Percentiles rank a stretch among this genome's conserved stretches.
phyloP scores from a whole-genome alignment of 2,329 filamentous ascomycete species.

The Monosporascus sp. region DNA sequence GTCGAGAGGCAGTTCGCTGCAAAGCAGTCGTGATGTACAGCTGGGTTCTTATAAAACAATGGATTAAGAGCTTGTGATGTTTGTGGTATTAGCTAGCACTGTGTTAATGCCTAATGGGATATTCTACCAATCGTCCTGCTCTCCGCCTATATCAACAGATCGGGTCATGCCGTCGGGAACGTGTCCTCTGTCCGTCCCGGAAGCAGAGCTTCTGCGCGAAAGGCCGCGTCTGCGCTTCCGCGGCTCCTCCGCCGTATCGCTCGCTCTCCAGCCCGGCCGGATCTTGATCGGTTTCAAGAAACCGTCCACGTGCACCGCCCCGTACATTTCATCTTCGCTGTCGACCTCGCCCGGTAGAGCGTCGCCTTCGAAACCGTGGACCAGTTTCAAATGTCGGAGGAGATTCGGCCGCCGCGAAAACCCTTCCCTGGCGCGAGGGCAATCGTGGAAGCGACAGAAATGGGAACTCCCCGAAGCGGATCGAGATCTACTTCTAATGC shows the following conservation, averaged over 20 bases:
- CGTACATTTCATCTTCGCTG: constrained; percentile 50
- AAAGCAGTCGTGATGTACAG: constrained; percentile 6
- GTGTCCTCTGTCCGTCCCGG: neutral
- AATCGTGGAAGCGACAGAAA: constrained; percentile 32
- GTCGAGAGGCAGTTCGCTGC: constrained; percentile 32
- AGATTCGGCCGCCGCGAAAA: constrained; percentile 33
- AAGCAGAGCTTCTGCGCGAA: neutral
- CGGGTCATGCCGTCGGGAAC: neutral
- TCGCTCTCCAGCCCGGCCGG: constrained; percentile 42
- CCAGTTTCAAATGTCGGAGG: constrained; percentile 36
- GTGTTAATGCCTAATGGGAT: neutral
- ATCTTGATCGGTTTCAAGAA: constrained; percentile 54
- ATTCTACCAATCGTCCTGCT: constrained; percentile 1
- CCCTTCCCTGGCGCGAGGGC: constrained; percentile 27
- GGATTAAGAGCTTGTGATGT: neutral
- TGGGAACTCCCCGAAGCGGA: constrained; percentile 16
- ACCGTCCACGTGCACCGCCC: constrained; percentile 63
- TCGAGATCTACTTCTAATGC: constrained; percentile 11
- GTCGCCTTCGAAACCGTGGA: constrained; percentile 29
- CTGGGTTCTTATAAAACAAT: neutral
- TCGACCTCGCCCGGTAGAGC: constrained; percentile 29
- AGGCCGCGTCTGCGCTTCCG: constrained; percentile 4
- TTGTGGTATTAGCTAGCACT: neutral
- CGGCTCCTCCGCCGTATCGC: constrained; percentile 21
- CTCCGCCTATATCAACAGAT: constrained; percentile 2